Evolutionary conservation across 176 grass and related monocot species (phyloP).

Genomic region (Juncus inflexus): DNA sequence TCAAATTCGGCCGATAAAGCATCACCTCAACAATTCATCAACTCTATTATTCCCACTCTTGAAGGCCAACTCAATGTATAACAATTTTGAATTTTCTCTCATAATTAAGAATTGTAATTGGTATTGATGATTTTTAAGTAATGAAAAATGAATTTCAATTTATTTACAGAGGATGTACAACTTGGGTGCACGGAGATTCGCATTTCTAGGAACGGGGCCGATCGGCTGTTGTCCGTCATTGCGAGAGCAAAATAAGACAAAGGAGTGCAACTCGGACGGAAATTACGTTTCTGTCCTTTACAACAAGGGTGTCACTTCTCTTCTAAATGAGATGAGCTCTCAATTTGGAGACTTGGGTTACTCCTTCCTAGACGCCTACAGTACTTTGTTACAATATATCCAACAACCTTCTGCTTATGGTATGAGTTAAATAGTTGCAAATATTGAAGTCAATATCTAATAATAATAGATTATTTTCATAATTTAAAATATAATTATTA

Average conservation of each 20-base stretch:
- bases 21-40: slow-evolving; percentile 42
- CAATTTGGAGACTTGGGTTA: slow-evolving; percentile 36
- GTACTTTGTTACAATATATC: slow-evolving; percentile 35
- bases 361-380: slow-evolving; percentile 41
- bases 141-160: too few relatives aligned
- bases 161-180: slow-evolving; percentile 49
- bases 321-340: slow-evolving; percentile 29
- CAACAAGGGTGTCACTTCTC: slow-evolving; percentile 32
- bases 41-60: slow-evolving; percentile 41
- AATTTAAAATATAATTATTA: too few relatives aligned
- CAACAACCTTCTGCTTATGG: slow-evolving; percentile 34
- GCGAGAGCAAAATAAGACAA: slow-evolving; percentile 28
- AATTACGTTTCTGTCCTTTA: slow-evolving; percentile 40
- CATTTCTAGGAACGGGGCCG: slow-evolving; percentile 44
- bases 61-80: slow-evolving; percentile 58
- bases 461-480: not conserved
- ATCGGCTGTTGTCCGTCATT: slow-evolving; percentile 51
- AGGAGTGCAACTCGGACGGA: slow-evolving; percentile 37
- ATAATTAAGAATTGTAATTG: too few relatives aligned
- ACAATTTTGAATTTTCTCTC: too few relatives aligned
- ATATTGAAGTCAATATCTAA: too few relatives aligned
- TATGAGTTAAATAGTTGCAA: slow-evolving; percentile 5
- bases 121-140: too few relatives aligned
- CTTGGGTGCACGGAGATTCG: slow-evolving; percentile 49
- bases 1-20: slow-evolving; percentile 19